These are phyloP conservation scores for Stephania yunnanensis DNA, from an alignment of 164 flowering plant species.

Conservation along the genomic window DNA sequence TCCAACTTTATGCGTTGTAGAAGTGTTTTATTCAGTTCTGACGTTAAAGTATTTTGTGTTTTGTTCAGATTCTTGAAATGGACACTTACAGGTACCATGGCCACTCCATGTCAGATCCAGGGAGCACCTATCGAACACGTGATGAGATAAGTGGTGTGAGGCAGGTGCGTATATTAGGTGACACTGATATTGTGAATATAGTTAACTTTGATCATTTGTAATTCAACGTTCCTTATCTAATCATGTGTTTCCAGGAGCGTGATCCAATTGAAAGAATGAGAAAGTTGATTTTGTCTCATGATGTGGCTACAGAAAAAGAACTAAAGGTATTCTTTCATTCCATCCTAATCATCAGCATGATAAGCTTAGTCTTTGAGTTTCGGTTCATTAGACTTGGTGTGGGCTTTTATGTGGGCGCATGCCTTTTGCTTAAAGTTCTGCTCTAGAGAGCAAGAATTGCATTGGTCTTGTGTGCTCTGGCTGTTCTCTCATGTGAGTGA, in stretches of 20 bases:
- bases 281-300: constrained; percentile 69
- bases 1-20: neutral
- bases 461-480: neutral
- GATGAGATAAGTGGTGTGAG: constrained; percentile 91
- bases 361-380: neutral
- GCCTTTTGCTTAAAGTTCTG: neutral
- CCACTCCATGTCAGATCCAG: constrained; percentile 99
- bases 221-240: neutral
- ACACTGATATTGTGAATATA: neutral
- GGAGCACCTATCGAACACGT: constrained; percentile 94
- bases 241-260: constrained; percentile 59
- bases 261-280: constrained; percentile 92
- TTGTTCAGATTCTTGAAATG: constrained; percentile 92
- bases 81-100: constrained; percentile 99
- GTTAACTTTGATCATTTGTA: neutral
- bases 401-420: neutral
- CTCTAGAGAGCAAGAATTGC: neutral
- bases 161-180: constrained; percentile 46
- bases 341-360: neutral
- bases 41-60: neutral
- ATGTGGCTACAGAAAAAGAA: constrained; percentile 82
- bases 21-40: neutral
- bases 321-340: constrained; percentile 54
- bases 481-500: too few species aligned
- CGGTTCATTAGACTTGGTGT: neutral